These are phyloP conservation scores for Fusarium sp. DNA, from an alignment of 2,329 filamentous ascomycete species.

Conservation along the genomic window DNA sequence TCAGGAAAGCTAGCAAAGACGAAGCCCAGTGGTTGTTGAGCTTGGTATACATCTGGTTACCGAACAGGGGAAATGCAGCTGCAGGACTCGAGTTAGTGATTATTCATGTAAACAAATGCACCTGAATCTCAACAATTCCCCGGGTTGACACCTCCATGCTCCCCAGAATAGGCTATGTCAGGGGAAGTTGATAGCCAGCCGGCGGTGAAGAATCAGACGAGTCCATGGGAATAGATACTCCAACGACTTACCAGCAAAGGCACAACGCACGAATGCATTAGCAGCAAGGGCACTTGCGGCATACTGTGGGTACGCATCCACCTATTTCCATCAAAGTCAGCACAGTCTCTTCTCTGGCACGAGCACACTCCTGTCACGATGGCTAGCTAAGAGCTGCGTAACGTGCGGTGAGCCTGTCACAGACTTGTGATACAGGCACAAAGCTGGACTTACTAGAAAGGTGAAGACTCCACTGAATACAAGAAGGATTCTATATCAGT, in stretches of 20 bases:
- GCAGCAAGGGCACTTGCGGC: slow-evolving; percentile 84
- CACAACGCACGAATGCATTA: slow-evolving; percentile 82
- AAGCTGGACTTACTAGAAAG: slow-evolving; percentile 74
- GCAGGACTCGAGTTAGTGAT: slow-evolving; percentile 9
- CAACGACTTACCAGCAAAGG: slow-evolving; percentile 72
- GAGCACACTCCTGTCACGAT: slow-evolving; percentile 21
- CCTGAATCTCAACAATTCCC: background rate
- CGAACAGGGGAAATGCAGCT: slow-evolving; percentile 83
- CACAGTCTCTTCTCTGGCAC: slow-evolving; percentile 33
- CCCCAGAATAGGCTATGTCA: background rate
- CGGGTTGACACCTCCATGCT: background rate
- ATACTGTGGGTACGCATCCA: slow-evolving; percentile 81
- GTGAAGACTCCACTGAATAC: slow-evolving; percentile 89
- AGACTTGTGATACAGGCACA: slow-evolving; percentile 13
- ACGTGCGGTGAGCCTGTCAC: slow-evolving; percentile 25
- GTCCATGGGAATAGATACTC: background rate
- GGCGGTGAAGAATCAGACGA: slow-evolving; percentile 11
- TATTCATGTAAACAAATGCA: background rate
- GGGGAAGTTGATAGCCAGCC: slow-evolving; percentile 1
- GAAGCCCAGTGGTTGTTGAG: slow-evolving; percentile 79
- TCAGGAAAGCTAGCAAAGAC: slow-evolving; percentile 70
- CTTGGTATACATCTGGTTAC: slow-evolving; percentile 76
- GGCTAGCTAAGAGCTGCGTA: slow-evolving; percentile 20
- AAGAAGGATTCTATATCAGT: slow-evolving; percentile 72
- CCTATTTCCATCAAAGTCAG: slow-evolving; percentile 53